Percentiles rank a stretch among this genome's conserved stretches.
Evolutionary conservation across 768 basidiomycete species (phyloP).

Genomic region (Tricholoma bakamatsutake): DNA sequence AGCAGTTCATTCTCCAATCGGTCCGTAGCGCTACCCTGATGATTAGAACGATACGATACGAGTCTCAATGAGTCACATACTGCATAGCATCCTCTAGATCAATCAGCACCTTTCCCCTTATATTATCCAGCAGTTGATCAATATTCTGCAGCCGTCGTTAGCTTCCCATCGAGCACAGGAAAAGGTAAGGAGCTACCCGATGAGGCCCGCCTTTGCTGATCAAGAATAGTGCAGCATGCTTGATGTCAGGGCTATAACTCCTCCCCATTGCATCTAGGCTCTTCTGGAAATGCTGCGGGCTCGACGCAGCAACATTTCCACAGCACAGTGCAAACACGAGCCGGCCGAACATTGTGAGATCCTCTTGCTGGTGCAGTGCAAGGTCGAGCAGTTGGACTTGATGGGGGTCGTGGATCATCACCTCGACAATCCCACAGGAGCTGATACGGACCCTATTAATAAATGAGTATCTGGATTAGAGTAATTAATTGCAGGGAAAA

Average conservation of each 20-base stretch:
- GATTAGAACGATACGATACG: not conserved
- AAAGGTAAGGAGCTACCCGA: conserved; percentile 38
- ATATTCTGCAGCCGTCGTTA: conserved; percentile 46
- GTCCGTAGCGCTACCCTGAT: conserved; percentile 60
- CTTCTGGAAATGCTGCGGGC: conserved; percentile 59
- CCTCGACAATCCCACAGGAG: conserved; percentile 84
- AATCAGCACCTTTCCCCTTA: conserved; percentile 60
- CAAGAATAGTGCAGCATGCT: conserved; percentile 73
- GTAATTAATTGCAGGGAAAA: not conserved
- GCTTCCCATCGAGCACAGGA: not conserved
- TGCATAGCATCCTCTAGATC: conserved; percentile 83
- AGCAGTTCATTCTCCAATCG: conserved; percentile 77
- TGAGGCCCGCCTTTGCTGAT: conserved; percentile 63
- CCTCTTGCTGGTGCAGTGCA: conserved; percentile 72
- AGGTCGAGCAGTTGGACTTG: conserved; percentile 37
- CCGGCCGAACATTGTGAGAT: conserved; percentile 80
- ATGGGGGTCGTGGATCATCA: conserved; percentile 69
- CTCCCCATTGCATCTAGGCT: conserved; percentile 70
- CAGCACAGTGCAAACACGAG: conserved; percentile 79
- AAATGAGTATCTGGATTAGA: not conserved
- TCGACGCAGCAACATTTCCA: conserved; percentile 53
- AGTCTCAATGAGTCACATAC: conserved; percentile 35
- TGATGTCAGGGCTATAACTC: conserved; percentile 76
- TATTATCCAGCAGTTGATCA: conserved; percentile 75
- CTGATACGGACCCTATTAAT: conserved; percentile 67